Evolutionary conservation across 1,284 basidiomycete species (phyloP).

Genomic region (Ceratobasidium sp.): DNA sequence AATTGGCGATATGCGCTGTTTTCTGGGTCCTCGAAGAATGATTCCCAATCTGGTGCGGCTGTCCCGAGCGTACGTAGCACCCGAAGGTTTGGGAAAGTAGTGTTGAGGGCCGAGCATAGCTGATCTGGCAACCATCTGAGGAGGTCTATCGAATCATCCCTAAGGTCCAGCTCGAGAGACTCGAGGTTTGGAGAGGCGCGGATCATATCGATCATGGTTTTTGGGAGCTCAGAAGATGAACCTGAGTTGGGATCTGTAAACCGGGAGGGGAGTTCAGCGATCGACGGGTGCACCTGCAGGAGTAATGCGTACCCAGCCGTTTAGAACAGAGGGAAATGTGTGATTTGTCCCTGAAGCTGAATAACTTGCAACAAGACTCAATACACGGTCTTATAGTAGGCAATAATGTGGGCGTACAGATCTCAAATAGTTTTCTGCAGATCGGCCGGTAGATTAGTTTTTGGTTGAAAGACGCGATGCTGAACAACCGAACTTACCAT

Average conservation of each 20-base stretch:
- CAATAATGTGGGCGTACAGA: neutral
- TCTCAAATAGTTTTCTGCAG: neutral
- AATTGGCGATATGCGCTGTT: neutral
- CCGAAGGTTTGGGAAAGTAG: neutral
- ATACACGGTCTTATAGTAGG: neutral
- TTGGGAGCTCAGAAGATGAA: neutral
- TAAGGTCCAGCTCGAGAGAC: constrained; percentile 21
- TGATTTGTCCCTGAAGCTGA: constrained; percentile 1
- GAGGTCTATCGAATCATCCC: neutral
- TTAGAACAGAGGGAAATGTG: constrained; percentile 1
- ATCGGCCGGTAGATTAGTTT: neutral
- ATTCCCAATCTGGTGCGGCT: neutral
- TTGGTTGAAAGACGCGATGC: no score
- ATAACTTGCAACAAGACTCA: neutral
- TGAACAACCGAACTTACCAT: neutral
- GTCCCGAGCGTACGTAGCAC: neutral
- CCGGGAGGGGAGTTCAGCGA: no score
- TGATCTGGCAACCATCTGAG: constrained; percentile 20
- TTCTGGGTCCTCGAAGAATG: constrained; percentile 13
- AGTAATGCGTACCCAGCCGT: neutral
- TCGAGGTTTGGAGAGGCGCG: constrained; percentile 5
- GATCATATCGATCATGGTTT: constrained; percentile 16
- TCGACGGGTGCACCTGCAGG: no score
- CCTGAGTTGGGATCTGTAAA: neutral
- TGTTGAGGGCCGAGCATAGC: constrained; percentile 3